Evolutionary conservation across 176 grass and related monocot species (phyloP), one percentile per base, ranked within the genome.

Genomic region (Triticum turgidum): DNA sequence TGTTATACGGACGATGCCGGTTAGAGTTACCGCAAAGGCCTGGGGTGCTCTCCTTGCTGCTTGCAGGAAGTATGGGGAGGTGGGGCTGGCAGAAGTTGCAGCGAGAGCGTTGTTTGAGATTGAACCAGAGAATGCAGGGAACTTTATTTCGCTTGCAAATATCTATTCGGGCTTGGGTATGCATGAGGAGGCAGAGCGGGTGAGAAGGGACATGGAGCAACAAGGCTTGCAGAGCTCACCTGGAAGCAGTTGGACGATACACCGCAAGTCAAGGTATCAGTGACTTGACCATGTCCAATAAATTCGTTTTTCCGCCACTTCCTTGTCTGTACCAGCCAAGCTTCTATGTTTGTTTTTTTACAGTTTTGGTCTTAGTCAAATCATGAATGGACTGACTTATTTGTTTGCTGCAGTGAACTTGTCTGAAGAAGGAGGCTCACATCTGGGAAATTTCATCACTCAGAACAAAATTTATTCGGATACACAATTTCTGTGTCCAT

Each of bases 21-120:
- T 89, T 20, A 89, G 84, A 58, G 93, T 87, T 34, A 92, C 88
- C 8, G 81, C 49, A 1, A 95, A 95, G 70, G 93, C 93, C 39
- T 95, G 93, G 93, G 88, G 88, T n/a, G 90, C 93, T 63, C 90
- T 95, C 90, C 93, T 95, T 4, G 90, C 80, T 62, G 90, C 86
- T 80, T 95, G 91, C 73, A 88, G 93, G 39, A 95, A 90, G 78
- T 87, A 89, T 47, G 90, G 88, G 69, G 86, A 95, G 12, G 90
- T 91, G 65, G 47, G 33, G 20, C 73, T 92, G 34, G 93, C 93
- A 47, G 90, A 95, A 67, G 32, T 92, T 80, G 86, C 93, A 0
- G 93, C 80, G 9, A 83, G 61, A 35, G 86, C 85, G 14, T 82
- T 95, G 84, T 92, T 95, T 45, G 84, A 92, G n/a, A 91, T 91